Base-by-base conservation (phyloP, 202 grass and related monocot species). In the Cymbopogon flexuosus region DNA sequence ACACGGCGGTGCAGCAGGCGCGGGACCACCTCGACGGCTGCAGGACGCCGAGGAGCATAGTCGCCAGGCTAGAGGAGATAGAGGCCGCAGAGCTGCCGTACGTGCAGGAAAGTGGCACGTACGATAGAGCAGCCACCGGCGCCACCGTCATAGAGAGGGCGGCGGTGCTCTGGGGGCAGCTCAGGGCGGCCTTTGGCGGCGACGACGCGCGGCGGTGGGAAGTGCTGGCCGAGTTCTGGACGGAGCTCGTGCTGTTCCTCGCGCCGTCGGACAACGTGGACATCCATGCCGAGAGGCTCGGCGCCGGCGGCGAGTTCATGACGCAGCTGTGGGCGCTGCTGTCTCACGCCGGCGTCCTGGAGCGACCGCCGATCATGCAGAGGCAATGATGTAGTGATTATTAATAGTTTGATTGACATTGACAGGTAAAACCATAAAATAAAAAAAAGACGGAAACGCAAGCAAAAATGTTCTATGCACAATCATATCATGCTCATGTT, bases 251-350 rank as follows among this genome's bases (percentile, higher is more conserved):
- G n/a, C 51, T 89, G 39, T 89, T 85, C 79, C 87, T 89, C 60
- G 73, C 83, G 67, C 83, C 83, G 14, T 89, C 87, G 10, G 78
- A 89, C 33, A 82, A 89, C 66, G 87, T 89, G 60, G 87, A 85
- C 73, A 34, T 73, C 47, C 87, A 85, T 31, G 83, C 60, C 30
- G 87, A 89, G 49, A 78, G 62, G 83, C 87, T 89, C 16, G 78
- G 83, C 78, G 83, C 83, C 40, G 83, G 83, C 15, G 78, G 83
- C 30, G 87, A 85, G 78, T 89, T 89, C 83, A 89, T 85, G 83
- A 89, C 87, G 74, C 83, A 86, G 79, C 61, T 89, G 0, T 83
- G 87, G 87, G 83, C 10, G 62, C 73, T 89, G 52, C 73, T 89
- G 18, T 46, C 61, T 19, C 87, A 89, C 51, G 87, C 87, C n/a